Percentiles rank a stretch among this genome's conserved stretches.
Evolutionary conservation across 768 basidiomycete genomes (phyloP).

Genomic region (Tephrocybe sp.): DNA sequence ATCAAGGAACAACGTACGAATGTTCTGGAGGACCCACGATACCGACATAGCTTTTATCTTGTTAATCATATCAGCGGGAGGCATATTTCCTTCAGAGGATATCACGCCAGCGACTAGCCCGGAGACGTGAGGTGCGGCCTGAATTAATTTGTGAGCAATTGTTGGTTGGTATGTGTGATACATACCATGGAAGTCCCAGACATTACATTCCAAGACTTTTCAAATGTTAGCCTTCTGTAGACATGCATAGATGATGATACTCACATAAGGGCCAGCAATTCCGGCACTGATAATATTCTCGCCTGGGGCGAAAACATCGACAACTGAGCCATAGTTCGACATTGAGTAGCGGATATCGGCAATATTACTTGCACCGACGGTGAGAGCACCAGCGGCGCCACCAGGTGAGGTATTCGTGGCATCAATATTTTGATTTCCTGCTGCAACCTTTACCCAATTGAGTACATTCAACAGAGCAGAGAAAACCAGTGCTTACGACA

Average conservation of each 20-base stretch:
- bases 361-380: conserved; percentile 23
- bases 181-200: conserved; percentile 17
- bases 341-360: conserved; percentile 27
- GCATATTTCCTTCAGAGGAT: background rate
- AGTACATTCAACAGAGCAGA: background rate
- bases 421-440: conserved; percentile 10
- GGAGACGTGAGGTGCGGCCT: conserved; percentile 16
- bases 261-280: conserved; percentile 14
- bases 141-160: no score
- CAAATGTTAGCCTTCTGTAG: no score
- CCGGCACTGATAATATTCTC: conserved; percentile 23
- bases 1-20: no score
- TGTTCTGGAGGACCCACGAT: no score
- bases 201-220: background rate
- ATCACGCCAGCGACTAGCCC: conserved; percentile 14
- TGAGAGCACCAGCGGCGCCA: conserved; percentile 8
- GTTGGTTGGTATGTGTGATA: background rate
- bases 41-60: no score
- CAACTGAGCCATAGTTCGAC: conserved; percentile 34
- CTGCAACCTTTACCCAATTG: conserved; percentile 9
- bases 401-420: conserved; percentile 4
- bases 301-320: conserved; percentile 37
- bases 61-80: conserved; percentile 25
- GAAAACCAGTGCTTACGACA: background rate
- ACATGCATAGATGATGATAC: no score